phyloP scores from a whole-genome alignment of 768 basidiomycete species.

The Tylopilus intermedius region DNA sequence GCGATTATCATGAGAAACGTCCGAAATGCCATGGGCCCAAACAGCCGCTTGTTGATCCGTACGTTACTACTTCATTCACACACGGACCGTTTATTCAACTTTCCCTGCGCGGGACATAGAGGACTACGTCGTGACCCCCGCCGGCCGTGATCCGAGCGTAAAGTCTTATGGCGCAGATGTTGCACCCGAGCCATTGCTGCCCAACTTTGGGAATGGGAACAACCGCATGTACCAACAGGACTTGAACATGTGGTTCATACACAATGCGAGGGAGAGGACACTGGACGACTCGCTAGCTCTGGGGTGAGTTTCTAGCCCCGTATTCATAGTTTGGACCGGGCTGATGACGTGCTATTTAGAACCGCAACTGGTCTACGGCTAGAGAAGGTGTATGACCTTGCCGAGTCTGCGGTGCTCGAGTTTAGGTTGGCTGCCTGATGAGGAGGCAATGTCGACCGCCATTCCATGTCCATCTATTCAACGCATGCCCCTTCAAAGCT shows the following conservation, averaged over 20 bases:
- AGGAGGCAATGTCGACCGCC: background rate
- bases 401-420: slow-evolving; percentile 23
- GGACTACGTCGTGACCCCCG: slow-evolving; percentile 18
- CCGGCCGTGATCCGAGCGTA: slow-evolving; percentile 4
- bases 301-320: slow-evolving; percentile 16
- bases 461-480: background rate
- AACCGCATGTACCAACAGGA: slow-evolving; percentile 41
- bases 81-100: too few relatives aligned
- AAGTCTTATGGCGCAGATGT: slow-evolving; percentile 15
- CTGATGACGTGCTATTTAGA: slow-evolving; percentile 5
- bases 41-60: slow-evolving; percentile 34
- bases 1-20: slow-evolving; percentile 29
- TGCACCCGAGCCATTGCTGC: slow-evolving; percentile 43
- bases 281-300: slow-evolving; percentile 37
- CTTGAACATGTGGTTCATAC: slow-evolving; percentile 40
- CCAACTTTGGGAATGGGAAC: slow-evolving; percentile 43
- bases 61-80: slow-evolving; percentile 1
- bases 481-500: background rate
- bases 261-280: slow-evolving; percentile 42
- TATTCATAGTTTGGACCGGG: background rate
- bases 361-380: slow-evolving; percentile 17
- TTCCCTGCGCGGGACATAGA: slow-evolving; percentile 6
- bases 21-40: slow-evolving; percentile 23
- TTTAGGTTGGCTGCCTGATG: slow-evolving; percentile 16
- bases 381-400: slow-evolving; percentile 27